Evolutionary conservation across 257 asterid genomes (phyloP), one percentile per base, ranked within the genome.

Genomic region (Nicotiana knightiana): DNA sequence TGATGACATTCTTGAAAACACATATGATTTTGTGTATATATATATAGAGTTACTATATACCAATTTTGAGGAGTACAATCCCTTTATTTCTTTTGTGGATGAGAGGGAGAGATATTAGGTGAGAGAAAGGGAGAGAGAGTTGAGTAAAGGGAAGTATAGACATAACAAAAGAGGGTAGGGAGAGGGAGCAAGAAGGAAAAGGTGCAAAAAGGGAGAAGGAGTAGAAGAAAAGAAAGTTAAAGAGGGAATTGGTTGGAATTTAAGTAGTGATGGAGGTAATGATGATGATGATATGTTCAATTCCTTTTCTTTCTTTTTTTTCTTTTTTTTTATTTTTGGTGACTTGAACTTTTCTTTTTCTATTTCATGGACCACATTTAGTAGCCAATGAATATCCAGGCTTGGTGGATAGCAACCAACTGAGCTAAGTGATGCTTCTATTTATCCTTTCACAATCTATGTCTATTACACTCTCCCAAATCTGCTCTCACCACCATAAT

Each of bases 241-340:
- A 86, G 89, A 81, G 82, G 85, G 89, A 83, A 88, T 85, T 80
- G 32, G 87, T 90, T 87, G 88, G 86, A 86, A 87, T 84, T 79
- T 76, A 84, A 81, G 71, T 83, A 84, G 88, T 89, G 94, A 88
- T 88, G 88, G 82, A 80, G 24, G 88, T 85, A 86, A 87, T 89
- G 88, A 89, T 90, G 90, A 76, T 78, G 30, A 75, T 86, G 87
- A 84, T 85, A 71, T 76, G 84, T 87, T 85, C 86, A 83, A 80
- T 83, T 70, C 75, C 87, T 81, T 78, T 35, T 77, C 24, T 21
- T 21, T 28, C 30, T 28, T 28, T 1, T 28, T 28, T 28, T 28
- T 28, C 1, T 87, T 67, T 35, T 24, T 48, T 1, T 43, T 43
- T 2, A 9, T 39, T 9, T 61, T 80, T 35, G 81, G 86, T 82